Conservation (phyloP, 495 filamentous ascomycete genomes). For the Cercophora samala region DNA sequence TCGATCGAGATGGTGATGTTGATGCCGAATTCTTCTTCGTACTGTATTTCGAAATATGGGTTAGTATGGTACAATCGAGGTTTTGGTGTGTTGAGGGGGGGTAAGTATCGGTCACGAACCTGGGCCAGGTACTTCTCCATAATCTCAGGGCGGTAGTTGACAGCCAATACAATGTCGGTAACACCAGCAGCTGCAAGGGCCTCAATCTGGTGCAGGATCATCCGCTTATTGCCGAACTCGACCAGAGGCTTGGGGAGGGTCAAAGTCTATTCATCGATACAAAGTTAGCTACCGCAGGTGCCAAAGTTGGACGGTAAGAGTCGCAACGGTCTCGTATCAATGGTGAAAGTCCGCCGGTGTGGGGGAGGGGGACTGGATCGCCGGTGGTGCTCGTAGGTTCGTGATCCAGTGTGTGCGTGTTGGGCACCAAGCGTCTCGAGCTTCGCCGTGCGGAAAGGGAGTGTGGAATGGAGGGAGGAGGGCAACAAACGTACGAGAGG, state of each 20-base stretch:
- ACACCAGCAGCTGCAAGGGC: constrained; percentile 92
- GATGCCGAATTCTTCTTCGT: constrained; percentile 86
- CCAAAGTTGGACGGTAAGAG: background rate
- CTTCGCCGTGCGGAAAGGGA: constrained; percentile 14
- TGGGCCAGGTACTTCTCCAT: constrained; percentile 67
- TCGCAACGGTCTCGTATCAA: background rate
- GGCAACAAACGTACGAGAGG: constrained; percentile 71
- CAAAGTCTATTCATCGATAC: constrained; percentile 62
- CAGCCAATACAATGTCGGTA: constrained; percentile 95
- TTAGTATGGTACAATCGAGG: constrained; percentile 6
- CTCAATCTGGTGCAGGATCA: constrained; percentile 98
- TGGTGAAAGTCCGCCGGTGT: background rate
- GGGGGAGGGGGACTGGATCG: background rate
- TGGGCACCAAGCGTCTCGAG: constrained; percentile 14
- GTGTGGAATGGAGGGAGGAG: background rate
- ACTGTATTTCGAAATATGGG: constrained; percentile 54
- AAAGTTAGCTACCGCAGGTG: constrained; percentile 26
- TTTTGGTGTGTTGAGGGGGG: too few species aligned
- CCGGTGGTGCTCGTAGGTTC: constrained; percentile 15
- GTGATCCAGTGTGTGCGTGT: too few species aligned
- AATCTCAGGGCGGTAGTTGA: constrained; percentile 97
- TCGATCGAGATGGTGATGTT: constrained; percentile 97
- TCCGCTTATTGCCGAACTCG: constrained; percentile 97
- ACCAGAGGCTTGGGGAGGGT: constrained; percentile 97
- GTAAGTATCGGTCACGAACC: too few species aligned